These are phyloP conservation scores for Torrubiella hemipterigena DNA, from an alignment of 2,329 filamentous ascomycete genomes.

Conservation along the genomic window DNA sequence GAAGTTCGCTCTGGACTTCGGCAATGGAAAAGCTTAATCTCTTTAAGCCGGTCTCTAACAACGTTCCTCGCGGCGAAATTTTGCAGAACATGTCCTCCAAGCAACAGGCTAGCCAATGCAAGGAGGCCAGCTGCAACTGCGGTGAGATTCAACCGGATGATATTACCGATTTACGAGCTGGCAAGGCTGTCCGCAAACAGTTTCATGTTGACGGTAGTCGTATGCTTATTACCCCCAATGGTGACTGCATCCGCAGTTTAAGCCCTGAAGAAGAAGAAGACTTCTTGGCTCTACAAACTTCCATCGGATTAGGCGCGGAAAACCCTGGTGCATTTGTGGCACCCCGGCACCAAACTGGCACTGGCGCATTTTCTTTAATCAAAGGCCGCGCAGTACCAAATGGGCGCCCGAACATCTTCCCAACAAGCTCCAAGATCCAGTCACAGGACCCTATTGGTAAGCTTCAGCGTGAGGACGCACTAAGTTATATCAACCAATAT, in stretches of 20 bases:
- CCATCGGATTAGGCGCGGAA: constrained; percentile 35
- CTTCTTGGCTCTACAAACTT: constrained; percentile 57
- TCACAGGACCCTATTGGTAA: constrained; percentile 49
- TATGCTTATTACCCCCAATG: constrained; percentile 63
- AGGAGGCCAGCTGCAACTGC: constrained; percentile 24
- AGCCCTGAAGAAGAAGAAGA: constrained; percentile 55
- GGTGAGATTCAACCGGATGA: constrained; percentile 35
- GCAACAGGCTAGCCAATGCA: constrained; percentile 13
- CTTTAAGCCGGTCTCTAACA: constrained; percentile 21
- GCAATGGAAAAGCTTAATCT: constrained; percentile 22
- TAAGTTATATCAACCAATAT: constrained; percentile 59
- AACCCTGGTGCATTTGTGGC: constrained; percentile 45
- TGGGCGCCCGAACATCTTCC: constrained; percentile 50
- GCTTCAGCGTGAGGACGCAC: constrained; percentile 53
- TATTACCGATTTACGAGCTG: constrained; percentile 39
- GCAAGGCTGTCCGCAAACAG: constrained; percentile 47
- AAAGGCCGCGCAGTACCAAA: constrained; percentile 54
- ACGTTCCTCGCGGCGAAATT: constrained; percentile 16
- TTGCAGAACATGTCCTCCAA: constrained; percentile 5
- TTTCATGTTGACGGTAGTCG: constrained; percentile 47
- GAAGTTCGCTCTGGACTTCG: constrained; percentile 18
- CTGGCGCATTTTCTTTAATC: constrained; percentile 48
- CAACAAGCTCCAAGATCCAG: constrained; percentile 31
- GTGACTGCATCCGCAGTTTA: constrained; percentile 64
- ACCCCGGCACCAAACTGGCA: constrained; percentile 38